A percentile compares a stretch with the other conserved stretches of the same genome.
Evolutionary conservation across 1,284 basidiomycete species (phyloP).

Genomic region (Leccinum fallax): DNA sequence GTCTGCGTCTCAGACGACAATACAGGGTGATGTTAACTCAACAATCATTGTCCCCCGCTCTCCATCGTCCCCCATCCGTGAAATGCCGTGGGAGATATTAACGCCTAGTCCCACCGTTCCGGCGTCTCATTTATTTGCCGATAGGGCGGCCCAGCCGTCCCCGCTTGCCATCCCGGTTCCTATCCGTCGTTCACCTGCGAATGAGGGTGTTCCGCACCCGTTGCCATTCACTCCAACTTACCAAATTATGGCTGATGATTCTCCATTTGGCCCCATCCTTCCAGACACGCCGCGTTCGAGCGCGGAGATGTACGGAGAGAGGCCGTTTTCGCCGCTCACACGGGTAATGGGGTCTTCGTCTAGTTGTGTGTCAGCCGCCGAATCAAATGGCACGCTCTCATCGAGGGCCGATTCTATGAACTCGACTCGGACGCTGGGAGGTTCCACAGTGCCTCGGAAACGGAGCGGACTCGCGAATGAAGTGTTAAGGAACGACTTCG

Average conservation of each 20-base stretch:
- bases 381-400: slow-evolving; percentile 4
- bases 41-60: slow-evolving; percentile 1
- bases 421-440: slow-evolving; percentile 18
- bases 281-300: slow-evolving; percentile 35
- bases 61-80: slow-evolving; percentile 1
- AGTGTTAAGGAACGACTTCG: slow-evolving; percentile 2
- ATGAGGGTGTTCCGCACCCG: slow-evolving; percentile 2
- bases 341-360: slow-evolving; percentile 25
- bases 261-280: slow-evolving; percentile 34
- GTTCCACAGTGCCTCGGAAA: slow-evolving; percentile 15
- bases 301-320: slow-evolving; percentile 31
- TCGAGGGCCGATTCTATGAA: slow-evolving; percentile 20
- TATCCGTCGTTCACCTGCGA: background rate
- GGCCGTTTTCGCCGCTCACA: slow-evolving; percentile 32
- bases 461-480: slow-evolving; percentile 26
- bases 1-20: slow-evolving; percentile 27
- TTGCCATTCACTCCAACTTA: slow-evolving; percentile 26
- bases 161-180: slow-evolving; percentile 15
- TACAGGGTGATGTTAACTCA: slow-evolving; percentile 2
- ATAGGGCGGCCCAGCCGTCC: slow-evolving; percentile 1
- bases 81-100: background rate
- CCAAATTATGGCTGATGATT: slow-evolving; percentile 26
- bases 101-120: background rate
- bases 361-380: slow-evolving; percentile 2
- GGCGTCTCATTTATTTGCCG: background rate